Evolutionary conservation across 148 eudicot genomes (phyloP), one percentile per base, ranked within the genome.

Genomic region (Rhododendron griersonianum): DNA sequence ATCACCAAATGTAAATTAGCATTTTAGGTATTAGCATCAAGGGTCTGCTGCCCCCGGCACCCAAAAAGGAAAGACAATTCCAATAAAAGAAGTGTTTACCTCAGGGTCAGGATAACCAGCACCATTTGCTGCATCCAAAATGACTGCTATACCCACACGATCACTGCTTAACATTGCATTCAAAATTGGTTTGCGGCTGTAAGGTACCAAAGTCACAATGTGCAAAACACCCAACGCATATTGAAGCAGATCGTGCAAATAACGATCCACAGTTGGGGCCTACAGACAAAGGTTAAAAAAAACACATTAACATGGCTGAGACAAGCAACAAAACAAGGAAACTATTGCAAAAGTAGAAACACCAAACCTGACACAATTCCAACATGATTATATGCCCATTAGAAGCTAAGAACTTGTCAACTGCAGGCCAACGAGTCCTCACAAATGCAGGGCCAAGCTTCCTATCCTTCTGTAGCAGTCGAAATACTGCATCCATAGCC

Each of bases 331-430:
- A 44, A 61, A 47, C 5, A 55, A 35, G n/a, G 44, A 65, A 74
- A 28, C 71, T 71, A 53, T 3, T 28, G 2, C 53, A 11, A 41
- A 50, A 51, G 51, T 33, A 63, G 33, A 18, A 37, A 78, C 14
- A 84, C 28, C 82, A 84, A 55, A 97, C 99, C 98, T 97, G 99
- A 91, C 99, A 95, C 61, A 97, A 87, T 89, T 95, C 99, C 86
- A 97, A 92, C 99, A 97, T 95, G 78, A 93, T 97, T 81, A 94
- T 91, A 87, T 97, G 99, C 83, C 99, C 99, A 89, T 93, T 97
- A 89, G 90, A 91, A 87, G 76, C 85, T 80, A 95, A 90, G 83
- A 97, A 97, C 86, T 90, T 93, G 89, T 97, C 98, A 86, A 95
- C 98, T 15, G 94, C 98, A 89, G 94, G 89, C 98, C 99, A 97